A percentile compares a stretch with the other conserved stretches of the same genome.
phyloP scores from a whole-genome alignment of 1,284 basidiomycete genomes.

The Inonotus obliquus region DNA sequence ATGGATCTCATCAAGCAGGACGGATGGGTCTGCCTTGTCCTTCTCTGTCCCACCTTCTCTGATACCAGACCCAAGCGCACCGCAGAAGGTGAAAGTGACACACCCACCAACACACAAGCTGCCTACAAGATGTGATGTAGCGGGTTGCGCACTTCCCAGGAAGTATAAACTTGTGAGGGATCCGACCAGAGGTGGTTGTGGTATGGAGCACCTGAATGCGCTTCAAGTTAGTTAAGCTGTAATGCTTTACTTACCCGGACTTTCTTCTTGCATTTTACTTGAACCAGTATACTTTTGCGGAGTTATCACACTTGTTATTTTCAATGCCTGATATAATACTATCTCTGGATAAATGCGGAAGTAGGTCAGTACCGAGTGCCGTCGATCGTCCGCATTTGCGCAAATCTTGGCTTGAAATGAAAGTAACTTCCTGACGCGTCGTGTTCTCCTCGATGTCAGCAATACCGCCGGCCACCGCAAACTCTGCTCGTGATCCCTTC shows the following conservation, averaged over 20 bases:
- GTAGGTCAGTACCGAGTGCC: too few species aligned
- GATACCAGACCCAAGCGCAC: slow-evolving; percentile 28
- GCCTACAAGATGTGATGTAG: slow-evolving; percentile 38
- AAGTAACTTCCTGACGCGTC: not conserved
- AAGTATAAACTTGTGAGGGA: slow-evolving; percentile 51
- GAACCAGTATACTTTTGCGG: not conserved
- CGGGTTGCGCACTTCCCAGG: slow-evolving; percentile 39
- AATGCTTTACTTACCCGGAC: not conserved
- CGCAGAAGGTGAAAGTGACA: slow-evolving; percentile 19
- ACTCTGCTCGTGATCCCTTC: slow-evolving; percentile 42
- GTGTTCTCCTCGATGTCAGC: not conserved
- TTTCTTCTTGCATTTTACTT: not conserved
- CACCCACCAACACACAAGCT: slow-evolving; percentile 22
- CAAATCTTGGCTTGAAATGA: too few species aligned
- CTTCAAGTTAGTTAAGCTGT: slow-evolving; percentile 9
- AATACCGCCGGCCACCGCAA: not conserved
- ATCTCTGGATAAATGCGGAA: too few species aligned
- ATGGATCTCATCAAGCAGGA: slow-evolving; percentile 50
- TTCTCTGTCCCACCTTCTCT: slow-evolving; percentile 49
- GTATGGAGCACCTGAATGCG: slow-evolving; percentile 36
- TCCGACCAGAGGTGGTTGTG: slow-evolving; percentile 50
- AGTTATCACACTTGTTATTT: not conserved
- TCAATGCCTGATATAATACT: not conserved
- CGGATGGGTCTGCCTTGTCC: slow-evolving; percentile 29
- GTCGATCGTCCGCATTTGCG: too few species aligned